phyloP scores from a whole-genome alignment of 192 early-diverging fungal species.

The Rhizophlyctis rosea region DNA sequence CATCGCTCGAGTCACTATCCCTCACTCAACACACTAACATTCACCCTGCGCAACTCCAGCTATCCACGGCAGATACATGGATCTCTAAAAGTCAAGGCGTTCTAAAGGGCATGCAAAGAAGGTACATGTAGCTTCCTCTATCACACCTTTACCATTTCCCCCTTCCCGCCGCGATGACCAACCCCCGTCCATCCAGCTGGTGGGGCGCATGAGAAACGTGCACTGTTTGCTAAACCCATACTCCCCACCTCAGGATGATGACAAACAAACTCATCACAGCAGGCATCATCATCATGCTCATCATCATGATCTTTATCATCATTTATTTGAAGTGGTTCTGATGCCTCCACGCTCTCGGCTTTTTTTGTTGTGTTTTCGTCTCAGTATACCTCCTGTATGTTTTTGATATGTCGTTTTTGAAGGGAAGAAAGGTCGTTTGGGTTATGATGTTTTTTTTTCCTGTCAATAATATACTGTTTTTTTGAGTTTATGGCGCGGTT shows the following conservation, averaged over 20 bases:
- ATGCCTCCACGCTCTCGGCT: not conserved
- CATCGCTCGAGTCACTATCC: not conserved
- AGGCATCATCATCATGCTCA: constrained; percentile 77
- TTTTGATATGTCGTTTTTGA: too few relatives aligned
- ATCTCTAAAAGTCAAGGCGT: constrained; percentile 53
- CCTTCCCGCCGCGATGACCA: too few relatives aligned
- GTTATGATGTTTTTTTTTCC: not conserved
- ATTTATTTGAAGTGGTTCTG: constrained; percentile 71
- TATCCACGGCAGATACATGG: constrained; percentile 51
- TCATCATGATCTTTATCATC: constrained; percentile 79
- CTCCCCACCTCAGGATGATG: constrained; percentile 57
- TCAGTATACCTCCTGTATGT: too few relatives aligned
- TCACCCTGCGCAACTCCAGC: constrained; percentile 9
- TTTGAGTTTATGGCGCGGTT: too few relatives aligned
- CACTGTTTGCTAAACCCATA: not conserved
- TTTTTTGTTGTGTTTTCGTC: too few relatives aligned
- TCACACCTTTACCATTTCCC: too few relatives aligned
- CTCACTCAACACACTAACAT: constrained; percentile 35
- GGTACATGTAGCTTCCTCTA: constrained; percentile 66
- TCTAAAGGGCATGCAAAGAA: constrained; percentile 63
- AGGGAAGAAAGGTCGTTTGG: not conserved
- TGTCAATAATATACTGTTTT: too few relatives aligned
- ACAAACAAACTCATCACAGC: constrained; percentile 86
- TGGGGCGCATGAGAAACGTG: not conserved
- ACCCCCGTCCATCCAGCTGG: too few relatives aligned